Evolutionary conservation across 1,284 basidiomycete species (phyloP), one percentile per base, ranked within the genome.

Genomic region (Chalciporus sp.): DNA sequence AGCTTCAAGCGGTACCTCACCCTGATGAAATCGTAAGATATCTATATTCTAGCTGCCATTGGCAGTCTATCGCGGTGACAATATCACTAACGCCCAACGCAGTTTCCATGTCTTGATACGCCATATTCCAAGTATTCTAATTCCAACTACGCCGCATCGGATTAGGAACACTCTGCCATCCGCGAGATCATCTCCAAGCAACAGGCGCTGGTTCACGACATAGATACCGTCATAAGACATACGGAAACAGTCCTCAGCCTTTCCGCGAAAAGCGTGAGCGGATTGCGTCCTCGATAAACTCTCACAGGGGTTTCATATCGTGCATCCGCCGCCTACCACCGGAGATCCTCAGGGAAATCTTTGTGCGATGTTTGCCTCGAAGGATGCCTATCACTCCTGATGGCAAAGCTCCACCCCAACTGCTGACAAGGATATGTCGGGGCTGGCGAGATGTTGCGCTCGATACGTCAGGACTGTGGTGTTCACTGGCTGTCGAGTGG

Each of bases 301-400:
- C 12, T 1, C 64, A 64, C 27, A 44, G 42, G 26, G 64, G 64
- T 2, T 52, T 67, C 1, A 44, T 71, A 14, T 68, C 71, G 19
- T 70, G 71, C 39, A 69, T 71, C 29, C 66, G 70, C 7, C 58
- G 66, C 9, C 35, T 61, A n/a, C 74, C 74, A 17, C 51, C 65
- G 0, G 75, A 77, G 51, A 56, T 74, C 26, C 60, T 77, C 1
- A 61, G 66, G 5, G 65, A 71, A 23, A 72, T 76, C 26, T 77
- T 77, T 55, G 50, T 62, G 12, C 61, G 61, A n/a, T 73, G 72
- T 57, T 60, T 74, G 8, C 67, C 71, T 40, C 1, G 63, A 65
- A 47, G 42, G 67, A 11, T 47, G 55, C 4, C 63, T 69, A 0
- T 57, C 65, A 26, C 57, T 49, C 27, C 27, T n/a, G n/a, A n/a